Evolutionary conservation across 345 rosid species (phyloP), one percentile per base, ranked within the genome.

Genomic region (Euphorbia tirucalli): DNA sequence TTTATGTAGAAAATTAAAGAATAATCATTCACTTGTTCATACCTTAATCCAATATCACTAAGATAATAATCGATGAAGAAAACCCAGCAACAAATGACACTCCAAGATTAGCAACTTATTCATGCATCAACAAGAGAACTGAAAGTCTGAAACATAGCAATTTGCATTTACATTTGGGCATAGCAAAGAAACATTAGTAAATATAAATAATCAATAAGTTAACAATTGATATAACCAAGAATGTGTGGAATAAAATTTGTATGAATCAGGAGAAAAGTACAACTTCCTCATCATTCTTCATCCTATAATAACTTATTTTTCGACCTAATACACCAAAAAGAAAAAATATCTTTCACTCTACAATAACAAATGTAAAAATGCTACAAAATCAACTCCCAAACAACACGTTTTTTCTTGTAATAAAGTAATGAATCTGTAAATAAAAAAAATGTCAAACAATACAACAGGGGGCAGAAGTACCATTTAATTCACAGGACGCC

Each of bases 321-420:
- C 73, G 9, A 13, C 39, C 74, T 50, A 75, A 66, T 74, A 68
- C 73, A 64, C 39, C 64, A 66, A 70, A 61, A 27, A 73, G 66
- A 67, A 57, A 60, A 68, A 39, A 60, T 22, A 54, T 31, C 56
- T 71, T 62, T 65, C 65, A 75, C 74, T 50, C 72, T 65, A 56
- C 68, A 76, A 62, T 69, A 77, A 73, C 69, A 80, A 27, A 52
- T 57, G 76, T 71, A 68, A 74, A 70, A 74, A 65, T 66, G 68
- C 77, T 81, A 79, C 75, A n/a, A 78, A 75, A 74, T 74, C 66
- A 73, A 82, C 77, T 41, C 57, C 72, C 72, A 71, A 75, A 75
- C 75, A 68, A 63, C 63, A 63, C 61, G 25, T 62, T 66, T 70
- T 72, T 68, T 50, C 67, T 72, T 66, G 44, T 41, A 41, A 41